Conservation (phyloP, 257 asterid genomes). For the Thymus mandschuricus region DNA sequence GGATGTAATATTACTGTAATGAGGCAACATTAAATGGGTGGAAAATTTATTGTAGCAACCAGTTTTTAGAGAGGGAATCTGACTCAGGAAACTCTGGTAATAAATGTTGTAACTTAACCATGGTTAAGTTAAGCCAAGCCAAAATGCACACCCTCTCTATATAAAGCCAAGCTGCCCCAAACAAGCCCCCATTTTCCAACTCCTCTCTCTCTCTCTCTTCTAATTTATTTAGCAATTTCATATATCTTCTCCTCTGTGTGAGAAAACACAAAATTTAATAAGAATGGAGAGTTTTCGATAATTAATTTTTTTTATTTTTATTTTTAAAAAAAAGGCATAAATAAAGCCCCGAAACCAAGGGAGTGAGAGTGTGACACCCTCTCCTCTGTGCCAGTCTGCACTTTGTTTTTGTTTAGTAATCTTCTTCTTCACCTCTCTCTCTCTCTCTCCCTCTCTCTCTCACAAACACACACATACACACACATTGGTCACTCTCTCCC, state of each 20-base stretch:
- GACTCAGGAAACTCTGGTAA: slow-evolving; percentile 26
- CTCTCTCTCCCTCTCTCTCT: slow-evolving; percentile 37
- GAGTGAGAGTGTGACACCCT: slow-evolving; percentile 51
- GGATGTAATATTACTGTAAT: slow-evolving; percentile 25
- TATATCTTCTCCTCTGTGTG: not conserved
- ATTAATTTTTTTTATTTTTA: not conserved
- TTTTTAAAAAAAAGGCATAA: slow-evolving; percentile 33
- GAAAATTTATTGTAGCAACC: slow-evolving; percentile 34
- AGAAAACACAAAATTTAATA: slow-evolving; percentile 22
- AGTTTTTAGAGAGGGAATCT: slow-evolving; percentile 35
- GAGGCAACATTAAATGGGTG: slow-evolving; percentile 27
- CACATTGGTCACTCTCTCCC: slow-evolving; percentile 34
- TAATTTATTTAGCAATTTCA: too few species aligned
- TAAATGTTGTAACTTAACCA: slow-evolving; percentile 36
- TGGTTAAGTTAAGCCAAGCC: slow-evolving; percentile 48
- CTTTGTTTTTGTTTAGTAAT: slow-evolving; percentile 42
- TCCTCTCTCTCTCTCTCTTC: too few species aligned
- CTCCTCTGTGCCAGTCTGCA: slow-evolving; percentile 46
- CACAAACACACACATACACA: slow-evolving; percentile 19
- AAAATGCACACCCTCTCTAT: slow-evolving; percentile 5
- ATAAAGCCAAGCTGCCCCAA: slow-evolving; percentile 39
- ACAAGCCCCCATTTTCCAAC: slow-evolving; percentile 1
- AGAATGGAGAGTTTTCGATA: slow-evolving; percentile 5
- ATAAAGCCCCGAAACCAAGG: slow-evolving; percentile 51
- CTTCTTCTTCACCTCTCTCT: slow-evolving; percentile 33